phyloP scores from a whole-genome alignment of 192 early-diverging fungal species.

The Diversispora epigaea region DNA sequence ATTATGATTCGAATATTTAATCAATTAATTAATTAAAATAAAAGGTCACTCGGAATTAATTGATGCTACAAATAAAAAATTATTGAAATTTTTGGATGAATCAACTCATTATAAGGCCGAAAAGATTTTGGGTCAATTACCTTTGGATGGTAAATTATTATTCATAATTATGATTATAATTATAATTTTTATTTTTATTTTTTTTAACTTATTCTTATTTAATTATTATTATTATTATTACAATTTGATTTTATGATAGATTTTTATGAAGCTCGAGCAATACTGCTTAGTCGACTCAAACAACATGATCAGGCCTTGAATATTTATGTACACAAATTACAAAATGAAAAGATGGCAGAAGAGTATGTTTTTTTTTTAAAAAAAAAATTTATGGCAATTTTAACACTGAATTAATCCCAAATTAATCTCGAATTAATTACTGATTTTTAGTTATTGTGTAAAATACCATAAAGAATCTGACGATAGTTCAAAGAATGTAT shows the following conservation, averaged over 20 bases:
- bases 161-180: neutral
- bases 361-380: conserved; percentile 43
- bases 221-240: too few species aligned
- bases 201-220: too few species aligned
- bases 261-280: conserved; percentile 78
- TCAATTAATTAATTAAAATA: neutral
- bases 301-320: conserved; percentile 84
- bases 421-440: too few species aligned
- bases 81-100: conserved; percentile 69
- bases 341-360: conserved; percentile 66
- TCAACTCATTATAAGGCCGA: conserved; percentile 76
- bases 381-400: neutral
- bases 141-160: conserved; percentile 59
- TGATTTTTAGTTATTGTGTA: conserved; percentile 57
- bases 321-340: conserved; percentile 79
- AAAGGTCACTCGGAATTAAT: conserved; percentile 17
- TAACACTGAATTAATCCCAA: conserved; percentile 5
- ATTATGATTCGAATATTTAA: neutral
- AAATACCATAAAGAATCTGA: conserved; percentile 52
- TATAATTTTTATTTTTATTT: too few species aligned
- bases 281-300: conserved; percentile 77
- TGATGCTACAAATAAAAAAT: conserved; percentile 36
- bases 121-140: conserved; percentile 68
- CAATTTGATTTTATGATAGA: conserved; percentile 37
- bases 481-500: conserved; percentile 56